Evolutionary conservation across 208 protist genomes (phyloP), one percentile per base, ranked within the genome.

Genomic region (Acanthamoeba royreba): DNA sequence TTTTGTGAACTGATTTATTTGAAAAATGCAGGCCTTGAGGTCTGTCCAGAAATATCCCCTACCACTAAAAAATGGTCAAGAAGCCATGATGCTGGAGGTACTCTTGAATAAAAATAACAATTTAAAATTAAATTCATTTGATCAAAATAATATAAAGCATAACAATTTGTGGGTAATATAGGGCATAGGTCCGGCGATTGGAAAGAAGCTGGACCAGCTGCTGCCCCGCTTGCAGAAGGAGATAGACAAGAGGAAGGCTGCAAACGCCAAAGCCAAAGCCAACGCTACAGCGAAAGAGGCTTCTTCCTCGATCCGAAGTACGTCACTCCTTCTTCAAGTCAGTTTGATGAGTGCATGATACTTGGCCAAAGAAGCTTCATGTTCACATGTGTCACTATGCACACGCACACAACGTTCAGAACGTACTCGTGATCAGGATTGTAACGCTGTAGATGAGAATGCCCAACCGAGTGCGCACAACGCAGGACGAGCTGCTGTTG

Each of bases 11-110:
- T 2, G 15, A 13, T 52, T 19, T 22, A n/a, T 8, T 0, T 9
- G n/a, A 3, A 17, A 35, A 1, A 0, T 33, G 8, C 42, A 88
- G 81, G 81, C 81, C 28, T 61, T 88, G 28, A 28, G 45, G 13
- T 88, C 81, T 17, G 19, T 88, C 35, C 25, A 88, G 15, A 88
- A 88, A 49, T 88, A 66, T n/a, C 81, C 81, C 4, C 47, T 88
- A 13, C 81, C 81, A 17, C 81, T 88, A 42, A 88, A 88, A 49
- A 88, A 35, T 61, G 81, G 81, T 1, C 45, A 66, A 31, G 81
- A 88, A 8, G 52, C 81, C 15, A 53, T 45, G 35, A 40, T 66
- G 81, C 81, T 88, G 33, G 81, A 88, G 52, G 72, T 81, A 31
- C 38, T 58, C 49, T 58, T 58, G 49, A 58, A 58, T 58, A 58